phyloP scores from a whole-genome alignment of 202 grass and related monocot species.

The Tripidium arundinaceum region DNA sequence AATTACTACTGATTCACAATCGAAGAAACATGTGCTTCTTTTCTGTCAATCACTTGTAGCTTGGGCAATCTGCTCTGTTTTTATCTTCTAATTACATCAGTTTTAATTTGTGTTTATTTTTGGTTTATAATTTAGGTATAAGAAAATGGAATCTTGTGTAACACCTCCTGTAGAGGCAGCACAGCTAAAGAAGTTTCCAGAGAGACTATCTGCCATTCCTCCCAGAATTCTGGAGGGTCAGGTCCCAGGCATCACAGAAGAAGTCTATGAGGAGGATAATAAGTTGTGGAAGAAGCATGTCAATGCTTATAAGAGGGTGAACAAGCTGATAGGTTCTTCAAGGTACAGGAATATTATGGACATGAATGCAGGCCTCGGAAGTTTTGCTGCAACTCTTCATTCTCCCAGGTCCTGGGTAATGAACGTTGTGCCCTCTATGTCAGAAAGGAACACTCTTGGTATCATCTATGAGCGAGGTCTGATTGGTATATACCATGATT shows the following conservation, averaged over 20 bases:
- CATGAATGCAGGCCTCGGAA: slow-evolving; percentile 91
- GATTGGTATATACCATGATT: slow-evolving; percentile 95
- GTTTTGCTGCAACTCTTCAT: slow-evolving; percentile 72
- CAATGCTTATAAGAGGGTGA: slow-evolving; percentile 69
- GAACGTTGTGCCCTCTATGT: slow-evolving; percentile 75
- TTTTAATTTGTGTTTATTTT: not conserved
- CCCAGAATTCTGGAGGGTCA: slow-evolving; percentile 57
- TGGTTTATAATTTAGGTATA: slow-evolving; percentile 57
- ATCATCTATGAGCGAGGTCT: slow-evolving; percentile 89
- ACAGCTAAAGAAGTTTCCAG: slow-evolving; percentile 62
- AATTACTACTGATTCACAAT: not conserved
- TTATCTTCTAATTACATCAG: not conserved
- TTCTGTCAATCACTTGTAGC: not conserved
- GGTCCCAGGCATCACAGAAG: slow-evolving; percentile 48
- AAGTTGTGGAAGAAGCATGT: slow-evolving; percentile 76
- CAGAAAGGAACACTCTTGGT: slow-evolving; percentile 59
- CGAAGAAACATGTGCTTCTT: not conserved
- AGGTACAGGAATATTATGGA: slow-evolving; percentile 93
- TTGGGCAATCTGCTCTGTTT: not conserved
- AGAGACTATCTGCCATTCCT: slow-evolving; percentile 60
- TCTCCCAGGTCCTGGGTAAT: slow-evolving; percentile 75
- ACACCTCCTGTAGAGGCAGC: slow-evolving; percentile 30
- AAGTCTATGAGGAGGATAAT: slow-evolving; percentile 61
- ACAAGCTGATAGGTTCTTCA: slow-evolving; percentile 62
- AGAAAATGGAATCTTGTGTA: slow-evolving; percentile 80